A percentile compares a stretch with the other conserved stretches of the same genome.
Evolutionary conservation across 108 stramenopile species (phyloP).

Genomic region (Fragilariopsis cylindrus): DNA sequence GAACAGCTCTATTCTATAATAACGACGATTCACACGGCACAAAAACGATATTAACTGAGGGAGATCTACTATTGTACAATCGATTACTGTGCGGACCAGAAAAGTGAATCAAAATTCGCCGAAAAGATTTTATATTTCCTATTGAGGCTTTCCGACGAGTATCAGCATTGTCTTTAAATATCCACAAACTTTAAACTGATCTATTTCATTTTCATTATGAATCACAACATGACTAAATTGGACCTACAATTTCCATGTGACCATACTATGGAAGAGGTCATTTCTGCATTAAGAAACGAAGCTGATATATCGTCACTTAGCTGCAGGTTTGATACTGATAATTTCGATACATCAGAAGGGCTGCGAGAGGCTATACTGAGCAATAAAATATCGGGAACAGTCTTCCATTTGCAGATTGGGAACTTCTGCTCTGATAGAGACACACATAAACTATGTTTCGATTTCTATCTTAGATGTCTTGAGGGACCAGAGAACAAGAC

Average conservation of each 20-base stretch:
- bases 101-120: too few relatives aligned
- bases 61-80: too few relatives aligned
- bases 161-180: too few relatives aligned
- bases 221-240: too few relatives aligned
- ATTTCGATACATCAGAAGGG: not conserved
- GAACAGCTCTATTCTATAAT: too few relatives aligned
- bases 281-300: not conserved
- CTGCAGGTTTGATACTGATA: not conserved
- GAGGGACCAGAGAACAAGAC: slow-evolving; percentile 4
- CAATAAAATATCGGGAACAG: not conserved
- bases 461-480: slow-evolving; percentile 10
- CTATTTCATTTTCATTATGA: too few relatives aligned
- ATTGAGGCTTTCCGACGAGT: too few relatives aligned
- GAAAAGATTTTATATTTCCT: too few relatives aligned
- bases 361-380: not conserved
- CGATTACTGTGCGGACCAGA: too few relatives aligned
- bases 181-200: too few relatives aligned
- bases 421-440: not conserved
- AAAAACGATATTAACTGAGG: too few relatives aligned
- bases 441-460: not conserved
- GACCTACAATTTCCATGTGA: not conserved
- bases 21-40: too few relatives aligned
- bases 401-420: not conserved
- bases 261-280: slow-evolving; percentile 1
- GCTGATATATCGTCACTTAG: not conserved